Evolutionary conservation across 768 basidiomycete species (phyloP).

Genomic region (Nidula microcarpa): DNA sequence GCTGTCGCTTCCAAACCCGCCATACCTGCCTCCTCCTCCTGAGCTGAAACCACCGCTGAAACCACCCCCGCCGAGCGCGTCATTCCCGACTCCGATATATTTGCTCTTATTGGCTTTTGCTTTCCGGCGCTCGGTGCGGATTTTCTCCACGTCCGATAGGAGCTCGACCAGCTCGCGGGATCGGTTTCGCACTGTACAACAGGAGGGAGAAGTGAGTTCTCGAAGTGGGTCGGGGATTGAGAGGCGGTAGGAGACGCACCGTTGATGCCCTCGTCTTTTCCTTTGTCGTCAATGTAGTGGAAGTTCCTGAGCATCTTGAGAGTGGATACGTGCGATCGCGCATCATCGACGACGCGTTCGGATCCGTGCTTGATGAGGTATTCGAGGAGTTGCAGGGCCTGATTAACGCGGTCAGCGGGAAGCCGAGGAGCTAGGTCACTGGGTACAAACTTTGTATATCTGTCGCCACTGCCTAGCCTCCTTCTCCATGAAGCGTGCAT

Average conservation of each 20-base stretch:
- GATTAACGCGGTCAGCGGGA: conserved; percentile 1
- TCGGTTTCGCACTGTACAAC: conserved; percentile 80
- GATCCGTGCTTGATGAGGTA: conserved; percentile 97
- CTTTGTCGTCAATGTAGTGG: conserved; percentile 98
- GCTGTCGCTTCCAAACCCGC: conserved; percentile 43
- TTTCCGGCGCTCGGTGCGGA: conserved; percentile 85
- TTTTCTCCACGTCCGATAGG: conserved; percentile 86
- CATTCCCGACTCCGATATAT: conserved; percentile 85
- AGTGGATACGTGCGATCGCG: conserved; percentile 89
- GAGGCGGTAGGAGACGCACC: conserved; percentile 48
- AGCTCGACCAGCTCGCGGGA: conserved; percentile 91
- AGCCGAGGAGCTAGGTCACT: not conserved
- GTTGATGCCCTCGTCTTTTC: conserved; percentile 97
- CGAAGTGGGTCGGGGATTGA: no score
- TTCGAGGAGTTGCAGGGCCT: conserved; percentile 92
- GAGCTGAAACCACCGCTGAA: conserved; percentile 39
- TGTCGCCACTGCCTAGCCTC: conserved; percentile 98
- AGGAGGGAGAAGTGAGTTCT: not conserved
- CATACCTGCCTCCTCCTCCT: conserved; percentile 35
- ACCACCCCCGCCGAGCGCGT: conserved; percentile 53
- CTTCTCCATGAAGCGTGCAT: conserved; percentile 95
- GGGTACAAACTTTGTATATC: conserved; percentile 82
- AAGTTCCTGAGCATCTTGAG: conserved; percentile 98
- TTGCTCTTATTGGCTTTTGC: conserved; percentile 90
- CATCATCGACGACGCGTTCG: conserved; percentile 97